Conservation (phyloP, 176 grass and related monocot species). For the Cenchrus americanus region DNA sequence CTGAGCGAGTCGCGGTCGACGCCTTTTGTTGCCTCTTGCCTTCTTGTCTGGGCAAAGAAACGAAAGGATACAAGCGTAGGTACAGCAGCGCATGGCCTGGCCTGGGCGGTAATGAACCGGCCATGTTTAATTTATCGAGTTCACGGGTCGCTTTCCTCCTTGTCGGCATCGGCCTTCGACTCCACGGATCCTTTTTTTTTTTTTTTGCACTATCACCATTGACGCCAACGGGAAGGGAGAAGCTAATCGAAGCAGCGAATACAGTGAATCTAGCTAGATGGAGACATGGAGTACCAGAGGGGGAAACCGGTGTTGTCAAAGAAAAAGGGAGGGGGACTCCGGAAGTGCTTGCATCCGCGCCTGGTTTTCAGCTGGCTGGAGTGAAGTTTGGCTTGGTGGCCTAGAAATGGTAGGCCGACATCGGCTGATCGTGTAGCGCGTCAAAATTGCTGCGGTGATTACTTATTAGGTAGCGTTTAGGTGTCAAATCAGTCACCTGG, state of each 20-base stretch:
- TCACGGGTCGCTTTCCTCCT: conserved; percentile 4
- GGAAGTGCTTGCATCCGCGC: not conserved
- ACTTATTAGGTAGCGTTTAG: conserved; percentile 10
- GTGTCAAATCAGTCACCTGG: conserved; percentile 36
- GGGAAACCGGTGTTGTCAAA: too few species aligned
- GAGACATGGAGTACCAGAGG: not conserved
- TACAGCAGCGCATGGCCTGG: not conserved
- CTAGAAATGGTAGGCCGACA: conserved; percentile 27
- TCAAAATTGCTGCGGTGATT: not conserved
- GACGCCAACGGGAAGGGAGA: not conserved
- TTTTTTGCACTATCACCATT: not conserved
- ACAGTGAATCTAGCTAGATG: not conserved
- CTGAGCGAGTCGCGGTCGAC: not conserved
- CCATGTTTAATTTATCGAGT: not conserved
- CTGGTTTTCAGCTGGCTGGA: not conserved
- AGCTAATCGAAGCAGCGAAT: not conserved
- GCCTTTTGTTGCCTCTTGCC: not conserved
- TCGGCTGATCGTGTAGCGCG: not conserved
- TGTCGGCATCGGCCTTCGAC: not conserved
- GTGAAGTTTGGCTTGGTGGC: not conserved
- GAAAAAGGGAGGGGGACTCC: too few species aligned
- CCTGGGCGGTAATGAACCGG: not conserved
- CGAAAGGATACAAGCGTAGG: not conserved
- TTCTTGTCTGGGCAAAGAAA: not conserved
- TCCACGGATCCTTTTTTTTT: not conserved